Base-by-base conservation (phyloP, 768 basidiomycete genomes). In the Gymnopilus junonius region DNA sequence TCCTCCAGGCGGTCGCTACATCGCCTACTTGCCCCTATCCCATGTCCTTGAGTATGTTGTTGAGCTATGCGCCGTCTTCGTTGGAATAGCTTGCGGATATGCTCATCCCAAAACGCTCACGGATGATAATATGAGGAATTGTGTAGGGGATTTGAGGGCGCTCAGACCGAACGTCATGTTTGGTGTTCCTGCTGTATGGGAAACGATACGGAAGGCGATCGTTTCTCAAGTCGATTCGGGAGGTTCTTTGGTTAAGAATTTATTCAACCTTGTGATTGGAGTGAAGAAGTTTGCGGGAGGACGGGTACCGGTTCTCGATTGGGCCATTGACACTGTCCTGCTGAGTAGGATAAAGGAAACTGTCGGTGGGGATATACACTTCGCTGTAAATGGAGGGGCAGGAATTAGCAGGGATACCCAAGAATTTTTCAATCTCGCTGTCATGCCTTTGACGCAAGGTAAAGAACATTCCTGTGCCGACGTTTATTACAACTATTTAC, bases 31-130 rank as follows among this genome's bases (percentile, higher is more conserved):
- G 8, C 94, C 93, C 1, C 86, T 94, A 42, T 92, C 92, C 2
- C 93, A 97, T 71, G 93, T 95, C 68, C 82, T 97, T 65, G 94
- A 96, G 78, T 95, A 91, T 71, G 85, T 93, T 61, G 92, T 95
- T 68, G 95, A 97, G 79, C 78, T 90, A 25, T 78, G 77, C 55
- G 81, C 92, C 59, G 78, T 88, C 65, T 59, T 85, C 67, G 76
- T 84, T n/a, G 91, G 93, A 62, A 77, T 93, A 72, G 86, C 85
- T 37, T 83, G 84, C 50, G 95, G 94, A 1, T 97, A 90, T 63
- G 95, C 91, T 1, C 85, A 87, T 27, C 84, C 93, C 69, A 95
- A 95, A 84, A 97, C 95, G 8, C 81, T 97, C 60, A 95, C 93
- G 7, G 94, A 96, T 70, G 82, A 85, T 2, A 91, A 87, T 27